A percentile compares a stretch with the other conserved stretches of the same genome.
Evolutionary conservation across 1,139 yeast species (phyloP).

Genomic region (Saccharomyces pastorianus): DNA sequence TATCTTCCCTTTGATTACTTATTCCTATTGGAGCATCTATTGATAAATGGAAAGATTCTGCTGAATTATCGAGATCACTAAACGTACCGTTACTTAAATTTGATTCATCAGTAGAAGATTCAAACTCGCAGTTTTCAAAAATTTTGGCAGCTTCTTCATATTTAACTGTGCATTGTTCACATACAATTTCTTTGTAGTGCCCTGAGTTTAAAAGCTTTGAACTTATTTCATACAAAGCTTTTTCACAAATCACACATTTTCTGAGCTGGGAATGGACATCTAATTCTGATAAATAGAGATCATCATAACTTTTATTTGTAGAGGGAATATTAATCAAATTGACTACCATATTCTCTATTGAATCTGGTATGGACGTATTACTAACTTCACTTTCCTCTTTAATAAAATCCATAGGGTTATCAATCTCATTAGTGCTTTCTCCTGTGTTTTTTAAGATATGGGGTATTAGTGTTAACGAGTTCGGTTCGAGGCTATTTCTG

Average conservation of each 20-base stretch:
- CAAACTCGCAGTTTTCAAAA: slow-evolving; percentile 32
- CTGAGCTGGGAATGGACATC: slow-evolving; percentile 32
- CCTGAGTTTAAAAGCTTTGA: slow-evolving; percentile 33
- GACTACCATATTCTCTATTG: slow-evolving; percentile 13
- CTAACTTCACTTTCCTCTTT: background rate
- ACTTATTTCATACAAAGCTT: slow-evolving; percentile 57
- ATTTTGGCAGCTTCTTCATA: slow-evolving; percentile 46
- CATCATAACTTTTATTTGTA: slow-evolving; percentile 9
- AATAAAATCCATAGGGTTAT: background rate
- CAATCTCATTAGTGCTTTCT: background rate
- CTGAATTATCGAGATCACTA: slow-evolving; percentile 6
- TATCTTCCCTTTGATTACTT: background rate
- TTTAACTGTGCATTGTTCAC: slow-evolving; percentile 52
- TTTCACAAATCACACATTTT: slow-evolving; percentile 58
- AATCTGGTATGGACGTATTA: slow-evolving; percentile 2
- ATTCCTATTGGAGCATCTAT: slow-evolving; percentile 10
- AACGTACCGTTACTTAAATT: slow-evolving; percentile 8
- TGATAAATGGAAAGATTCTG: slow-evolving; percentile 6
- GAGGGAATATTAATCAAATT: slow-evolving; percentile 14
- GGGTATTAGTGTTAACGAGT: background rate
- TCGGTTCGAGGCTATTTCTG: background rate
- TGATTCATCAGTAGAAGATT: slow-evolving; percentile 20
- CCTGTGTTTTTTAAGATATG: background rate
- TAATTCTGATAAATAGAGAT: slow-evolving; percentile 18
- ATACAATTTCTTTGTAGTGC: slow-evolving; percentile 47